Evolutionary conservation across 345 rosid genomes (phyloP).

Genomic region (Turnera subulata): DNA sequence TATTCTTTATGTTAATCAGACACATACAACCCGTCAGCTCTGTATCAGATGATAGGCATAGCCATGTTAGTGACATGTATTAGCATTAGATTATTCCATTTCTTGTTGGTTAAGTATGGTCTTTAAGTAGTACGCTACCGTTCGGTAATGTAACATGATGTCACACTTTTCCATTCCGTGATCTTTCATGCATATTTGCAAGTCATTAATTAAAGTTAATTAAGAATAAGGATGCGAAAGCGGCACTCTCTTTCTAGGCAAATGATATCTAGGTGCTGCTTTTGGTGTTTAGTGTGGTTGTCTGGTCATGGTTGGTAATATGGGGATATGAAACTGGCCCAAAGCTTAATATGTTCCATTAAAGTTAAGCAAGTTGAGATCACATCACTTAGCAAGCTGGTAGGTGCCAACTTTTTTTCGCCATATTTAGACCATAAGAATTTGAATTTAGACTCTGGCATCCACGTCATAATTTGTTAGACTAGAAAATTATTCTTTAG

Average conservation of each 20-base stretch:
- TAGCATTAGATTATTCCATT: neutral
- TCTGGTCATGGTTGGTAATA: neutral
- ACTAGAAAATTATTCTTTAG: too few relatives aligned
- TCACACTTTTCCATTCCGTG: neutral
- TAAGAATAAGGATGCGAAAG: neutral
- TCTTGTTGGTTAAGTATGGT: constrained; percentile 6
- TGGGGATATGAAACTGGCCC: neutral
- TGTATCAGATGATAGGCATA: neutral
- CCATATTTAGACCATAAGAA: too few relatives aligned
- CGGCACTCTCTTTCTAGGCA: neutral
- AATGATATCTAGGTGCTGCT: constrained; percentile 4
- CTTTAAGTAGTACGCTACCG: neutral
- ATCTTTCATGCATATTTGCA: constrained; percentile 19
- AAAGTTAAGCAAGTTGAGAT: neutral
- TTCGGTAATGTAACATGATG: neutral
- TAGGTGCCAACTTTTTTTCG: too few relatives aligned
- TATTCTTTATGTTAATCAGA: neutral
- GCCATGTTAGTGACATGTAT: constrained; percentile 1
- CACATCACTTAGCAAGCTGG: neutral
- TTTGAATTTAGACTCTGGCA: too few relatives aligned
- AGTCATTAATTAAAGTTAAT: neutral
- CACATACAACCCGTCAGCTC: too few relatives aligned
- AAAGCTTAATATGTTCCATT: constrained; percentile 8
- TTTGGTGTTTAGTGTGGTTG: too few relatives aligned
- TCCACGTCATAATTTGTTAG: too few relatives aligned